A percentile compares a stretch with the other conserved stretches of the same genome.
Evolutionary conservation across 495 filamentous ascomycete species (phyloP).

Genomic region (Darksidea phi): DNA sequence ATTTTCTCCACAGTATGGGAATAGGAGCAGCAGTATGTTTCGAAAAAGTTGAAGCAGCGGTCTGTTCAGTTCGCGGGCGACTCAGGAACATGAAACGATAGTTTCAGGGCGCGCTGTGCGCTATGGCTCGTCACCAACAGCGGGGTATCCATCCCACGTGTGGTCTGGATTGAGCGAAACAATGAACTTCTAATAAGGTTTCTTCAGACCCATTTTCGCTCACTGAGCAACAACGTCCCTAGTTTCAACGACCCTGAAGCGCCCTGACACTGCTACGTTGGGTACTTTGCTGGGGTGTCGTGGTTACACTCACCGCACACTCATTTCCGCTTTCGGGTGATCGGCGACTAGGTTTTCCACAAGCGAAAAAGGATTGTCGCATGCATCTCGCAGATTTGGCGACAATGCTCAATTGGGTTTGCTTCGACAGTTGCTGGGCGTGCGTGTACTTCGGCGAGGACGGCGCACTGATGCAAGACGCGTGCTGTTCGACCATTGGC

Average conservation of each 20-base stretch:
- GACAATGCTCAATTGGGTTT: not conserved
- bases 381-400: conserved; percentile 2
- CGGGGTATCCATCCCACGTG: not conserved
- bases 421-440: too few relatives aligned
- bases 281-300: too few relatives aligned
- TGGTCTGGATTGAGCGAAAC: too few relatives aligned
- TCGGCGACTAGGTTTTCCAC: conserved; percentile 13
- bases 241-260: too few relatives aligned
- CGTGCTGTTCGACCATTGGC: conserved; percentile 1
- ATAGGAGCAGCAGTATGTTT: conserved; percentile 4
- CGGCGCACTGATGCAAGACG: not conserved
- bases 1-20: conserved; percentile 1
- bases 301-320: not conserved
- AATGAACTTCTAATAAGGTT: too few relatives aligned
- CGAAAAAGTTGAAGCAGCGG: not conserved
- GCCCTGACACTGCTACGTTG: too few relatives aligned
- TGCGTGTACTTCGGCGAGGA: not conserved
- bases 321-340: not conserved
- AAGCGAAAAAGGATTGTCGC: conserved; percentile 15
- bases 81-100: conserved; percentile 31
- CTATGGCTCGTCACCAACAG: not conserved
- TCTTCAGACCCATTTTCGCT: too few relatives aligned
- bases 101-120: not conserved
- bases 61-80: not conserved
- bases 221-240: too few relatives aligned